phyloP scores from a whole-genome alignment of 2,329 filamentous ascomycete genomes.

The Xylariaceae sp. region DNA sequence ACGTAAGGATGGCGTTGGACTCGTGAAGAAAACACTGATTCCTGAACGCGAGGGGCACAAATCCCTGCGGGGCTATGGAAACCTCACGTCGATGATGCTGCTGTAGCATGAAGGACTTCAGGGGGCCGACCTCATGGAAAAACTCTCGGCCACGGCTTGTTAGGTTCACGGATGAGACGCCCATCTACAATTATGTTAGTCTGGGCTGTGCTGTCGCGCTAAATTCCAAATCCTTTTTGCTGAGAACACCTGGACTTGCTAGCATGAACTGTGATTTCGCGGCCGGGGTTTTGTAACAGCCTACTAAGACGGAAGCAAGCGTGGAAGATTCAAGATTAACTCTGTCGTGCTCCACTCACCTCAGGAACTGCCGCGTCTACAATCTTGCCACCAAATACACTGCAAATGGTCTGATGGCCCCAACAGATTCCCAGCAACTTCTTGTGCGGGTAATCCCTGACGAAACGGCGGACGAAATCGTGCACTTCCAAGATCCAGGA shows the following conservation, averaged over 20 bases:
- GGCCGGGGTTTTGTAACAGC: background rate
- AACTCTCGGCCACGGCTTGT: constrained; percentile 38
- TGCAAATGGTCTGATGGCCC: constrained; percentile 42
- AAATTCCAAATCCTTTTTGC: background rate
- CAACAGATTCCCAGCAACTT: constrained; percentile 44
- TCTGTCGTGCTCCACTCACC: constrained; percentile 27
- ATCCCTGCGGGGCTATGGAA: constrained; percentile 13
- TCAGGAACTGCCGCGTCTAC: constrained; percentile 38
- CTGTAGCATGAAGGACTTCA: constrained; percentile 26
- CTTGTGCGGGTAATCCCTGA: constrained; percentile 31
- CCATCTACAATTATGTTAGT: constrained; percentile 29
- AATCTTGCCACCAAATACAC: constrained; percentile 38
- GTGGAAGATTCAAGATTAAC: background rate
- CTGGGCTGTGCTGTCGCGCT: background rate
- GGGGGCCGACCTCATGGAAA: constrained; percentile 31
- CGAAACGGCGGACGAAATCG: constrained; percentile 36
- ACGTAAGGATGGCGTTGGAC: constrained; percentile 39
- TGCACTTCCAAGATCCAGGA: constrained; percentile 42
- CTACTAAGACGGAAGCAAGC: background rate
- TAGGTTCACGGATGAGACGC: constrained; percentile 36
- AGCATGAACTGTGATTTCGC: background rate
- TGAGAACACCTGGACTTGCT: background rate
- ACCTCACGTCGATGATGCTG: constrained; percentile 43
- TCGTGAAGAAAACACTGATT: constrained; percentile 40
- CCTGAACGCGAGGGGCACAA: constrained; percentile 19